Percentiles rank a stretch among this genome's conserved stretches.
phyloP scores from a whole-genome alignment of 2,329 filamentous ascomycete genomes.

The Ceratocystis smalleyi region DNA sequence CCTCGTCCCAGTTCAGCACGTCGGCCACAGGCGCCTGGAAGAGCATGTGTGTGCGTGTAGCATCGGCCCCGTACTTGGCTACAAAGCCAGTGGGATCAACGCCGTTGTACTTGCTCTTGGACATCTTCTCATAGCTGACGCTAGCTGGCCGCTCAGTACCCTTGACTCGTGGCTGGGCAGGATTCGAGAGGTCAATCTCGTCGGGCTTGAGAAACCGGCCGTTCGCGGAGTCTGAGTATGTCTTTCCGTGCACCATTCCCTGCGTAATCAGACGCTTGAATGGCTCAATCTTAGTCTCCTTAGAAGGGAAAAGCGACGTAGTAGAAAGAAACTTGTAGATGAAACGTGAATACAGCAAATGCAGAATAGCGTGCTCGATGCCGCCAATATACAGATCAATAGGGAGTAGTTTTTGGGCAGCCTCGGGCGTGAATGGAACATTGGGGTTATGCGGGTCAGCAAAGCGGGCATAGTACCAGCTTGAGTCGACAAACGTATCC shows the following conservation, averaged over 20 bases:
- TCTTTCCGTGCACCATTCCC: constrained; percentile 86
- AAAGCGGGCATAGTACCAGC: constrained; percentile 82
- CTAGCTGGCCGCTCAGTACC: constrained; percentile 42
- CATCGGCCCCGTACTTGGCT: constrained; percentile 61
- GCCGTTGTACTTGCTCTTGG: constrained; percentile 85
- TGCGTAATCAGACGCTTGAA: constrained; percentile 74
- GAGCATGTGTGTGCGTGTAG: constrained; percentile 70
- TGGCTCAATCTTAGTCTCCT: constrained; percentile 41
- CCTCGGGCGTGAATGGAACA: constrained; percentile 45
- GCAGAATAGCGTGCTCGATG: constrained; percentile 79
- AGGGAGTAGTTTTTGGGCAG: constrained; percentile 43
- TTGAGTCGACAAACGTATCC: constrained; percentile 92
- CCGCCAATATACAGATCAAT: constrained; percentile 84
- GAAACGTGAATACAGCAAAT: constrained; percentile 78
- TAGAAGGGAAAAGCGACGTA: constrained; percentile 30
- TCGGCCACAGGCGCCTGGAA: constrained; percentile 78
- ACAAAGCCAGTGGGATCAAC: constrained; percentile 67
- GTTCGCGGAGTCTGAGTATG: constrained; percentile 57
- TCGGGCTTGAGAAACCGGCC: constrained; percentile 63
- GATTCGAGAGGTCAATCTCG: constrained; percentile 51
- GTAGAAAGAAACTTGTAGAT: constrained; percentile 71
- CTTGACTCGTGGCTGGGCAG: constrained; percentile 43
- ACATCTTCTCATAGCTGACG: constrained; percentile 79
- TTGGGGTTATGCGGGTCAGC: constrained; percentile 51
- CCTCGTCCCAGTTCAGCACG: constrained; percentile 74